A percentile compares a stretch with the other conserved stretches of the same genome.
Conservation (phyloP, 2,329 filamentous ascomycete genomes). For the Diaporthe sp. region DNA sequence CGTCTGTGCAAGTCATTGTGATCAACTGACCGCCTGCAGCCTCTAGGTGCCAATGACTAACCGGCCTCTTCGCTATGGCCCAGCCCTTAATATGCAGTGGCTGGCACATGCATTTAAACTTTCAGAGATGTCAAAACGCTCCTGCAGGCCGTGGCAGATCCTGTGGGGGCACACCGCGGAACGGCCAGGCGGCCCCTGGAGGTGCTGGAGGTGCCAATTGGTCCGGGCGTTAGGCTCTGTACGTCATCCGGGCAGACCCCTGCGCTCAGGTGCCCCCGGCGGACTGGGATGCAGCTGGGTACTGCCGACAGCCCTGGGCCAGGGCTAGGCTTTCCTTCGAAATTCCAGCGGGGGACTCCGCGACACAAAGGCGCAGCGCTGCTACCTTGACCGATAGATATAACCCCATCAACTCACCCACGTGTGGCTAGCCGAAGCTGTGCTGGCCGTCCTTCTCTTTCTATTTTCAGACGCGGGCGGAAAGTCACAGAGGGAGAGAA, state of each 20-base stretch:
- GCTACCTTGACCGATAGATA: constrained; percentile 9
- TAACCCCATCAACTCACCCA: constrained; percentile 16
- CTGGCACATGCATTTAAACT: constrained; percentile 34
- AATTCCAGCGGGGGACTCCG: constrained; percentile 35
- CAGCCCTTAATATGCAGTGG: background rate
- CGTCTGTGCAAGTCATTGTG: constrained; percentile 4
- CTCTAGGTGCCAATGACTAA: background rate
- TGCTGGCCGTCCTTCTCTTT: constrained; percentile 17
- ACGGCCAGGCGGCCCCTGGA: constrained; percentile 21
- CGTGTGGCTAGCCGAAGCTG: constrained; percentile 9
- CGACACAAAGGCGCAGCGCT: constrained; percentile 13
- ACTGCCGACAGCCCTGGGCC: constrained; percentile 19
- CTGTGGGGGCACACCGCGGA: constrained; percentile 14
- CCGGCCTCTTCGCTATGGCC: background rate
- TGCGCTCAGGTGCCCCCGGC: constrained; percentile 23
- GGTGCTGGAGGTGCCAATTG: constrained; percentile 28
- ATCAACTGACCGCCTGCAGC: background rate
- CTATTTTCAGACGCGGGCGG: background rate
- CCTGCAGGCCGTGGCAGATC: constrained; percentile 25
- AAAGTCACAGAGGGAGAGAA: constrained; percentile 29
- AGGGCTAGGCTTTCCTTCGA: constrained; percentile 28
- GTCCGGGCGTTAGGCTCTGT: constrained; percentile 11
- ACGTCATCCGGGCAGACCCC: constrained; percentile 32
- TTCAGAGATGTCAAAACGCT: background rate
- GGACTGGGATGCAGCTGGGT: constrained; percentile 31